Evolutionary conservation across 306 rosid genomes (phyloP).

Genomic region (Begonia peltatifolia): DNA sequence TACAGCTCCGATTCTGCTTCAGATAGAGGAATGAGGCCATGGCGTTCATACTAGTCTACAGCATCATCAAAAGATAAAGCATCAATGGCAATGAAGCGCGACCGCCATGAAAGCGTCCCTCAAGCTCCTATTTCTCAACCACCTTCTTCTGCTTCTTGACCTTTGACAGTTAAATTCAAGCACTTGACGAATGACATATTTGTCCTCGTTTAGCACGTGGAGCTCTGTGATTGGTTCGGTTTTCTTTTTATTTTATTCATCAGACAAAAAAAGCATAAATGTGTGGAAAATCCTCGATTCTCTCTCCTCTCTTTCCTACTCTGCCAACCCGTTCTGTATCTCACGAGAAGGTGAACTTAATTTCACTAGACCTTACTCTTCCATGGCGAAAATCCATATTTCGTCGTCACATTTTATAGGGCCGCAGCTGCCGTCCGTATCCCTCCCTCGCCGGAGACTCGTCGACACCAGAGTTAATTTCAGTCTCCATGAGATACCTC

Average conservation of each 20-base stretch:
- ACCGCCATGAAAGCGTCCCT: constrained; percentile 36
- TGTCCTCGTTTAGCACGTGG: too few species aligned
- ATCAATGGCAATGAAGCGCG: constrained; percentile 38
- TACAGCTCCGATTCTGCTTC: constrained; percentile 42
- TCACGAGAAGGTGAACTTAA: too few species aligned
- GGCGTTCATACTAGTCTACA: constrained; percentile 39
- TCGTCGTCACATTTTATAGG: constrained; percentile 57
- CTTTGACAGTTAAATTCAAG: constrained; percentile 58
- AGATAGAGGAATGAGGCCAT: constrained; percentile 69
- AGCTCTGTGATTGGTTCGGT: too few species aligned
- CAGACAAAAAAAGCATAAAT: too few species aligned
- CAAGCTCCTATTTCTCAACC: constrained; percentile 56
- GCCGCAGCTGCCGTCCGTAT: constrained; percentile 13
- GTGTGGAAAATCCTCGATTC: too few species aligned
- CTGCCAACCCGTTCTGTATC: constrained; percentile 6
- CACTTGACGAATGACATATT: too few species aligned
- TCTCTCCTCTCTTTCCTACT: constrained; percentile 2
- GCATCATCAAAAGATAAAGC: constrained; percentile 21
- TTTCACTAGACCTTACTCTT: constrained; percentile 11
- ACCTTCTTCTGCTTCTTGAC: constrained; percentile 36
- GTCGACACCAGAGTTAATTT: constrained; percentile 46
- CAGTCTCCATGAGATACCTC: constrained; percentile 75
- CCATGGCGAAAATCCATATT: constrained; percentile 77
- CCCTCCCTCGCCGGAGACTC: constrained; percentile 33
- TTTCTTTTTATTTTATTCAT: too few species aligned